phyloP scores from a whole-genome alignment of 352 stramenopile genomes.

The Peronospora farinosa region DNA sequence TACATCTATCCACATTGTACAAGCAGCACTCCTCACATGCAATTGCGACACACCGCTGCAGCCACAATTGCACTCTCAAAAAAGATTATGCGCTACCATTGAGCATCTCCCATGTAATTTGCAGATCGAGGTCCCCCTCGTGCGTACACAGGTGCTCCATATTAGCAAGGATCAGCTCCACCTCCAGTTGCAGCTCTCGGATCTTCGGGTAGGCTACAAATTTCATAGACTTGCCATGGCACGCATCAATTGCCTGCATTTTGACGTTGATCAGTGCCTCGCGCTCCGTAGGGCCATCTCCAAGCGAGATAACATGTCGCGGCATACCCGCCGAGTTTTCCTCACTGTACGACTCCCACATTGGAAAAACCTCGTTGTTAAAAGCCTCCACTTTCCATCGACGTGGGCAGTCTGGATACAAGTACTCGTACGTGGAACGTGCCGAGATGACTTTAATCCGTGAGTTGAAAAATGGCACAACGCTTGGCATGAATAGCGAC shows the following conservation, averaged over 20 bases:
- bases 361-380: constrained; percentile 75
- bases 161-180: constrained; percentile 76
- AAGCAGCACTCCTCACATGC: constrained; percentile 12
- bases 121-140: constrained; percentile 73
- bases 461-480: constrained; percentile 70
- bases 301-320: constrained; percentile 74
- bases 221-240: constrained; percentile 84
- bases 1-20: constrained; percentile 38
- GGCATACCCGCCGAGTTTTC: constrained; percentile 41
- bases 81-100: constrained; percentile 39
- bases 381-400: constrained; percentile 89
- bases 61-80: constrained; percentile 2
- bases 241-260: constrained; percentile 73
- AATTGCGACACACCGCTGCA: constrained; percentile 7
- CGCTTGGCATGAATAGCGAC: constrained; percentile 80
- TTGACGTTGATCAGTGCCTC: constrained; percentile 83
- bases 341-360: constrained; percentile 67
- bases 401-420: constrained; percentile 76
- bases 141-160: constrained; percentile 76
- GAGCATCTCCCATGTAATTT: constrained; percentile 85
- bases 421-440: constrained; percentile 85
- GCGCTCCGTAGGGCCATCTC: constrained; percentile 77
- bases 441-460: constrained; percentile 87
- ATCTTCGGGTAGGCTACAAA: constrained; percentile 86
- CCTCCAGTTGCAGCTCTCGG: constrained; percentile 65